phyloP scores from a whole-genome alignment of 306 rosid species.

The Pyrus betulifolia region DNA sequence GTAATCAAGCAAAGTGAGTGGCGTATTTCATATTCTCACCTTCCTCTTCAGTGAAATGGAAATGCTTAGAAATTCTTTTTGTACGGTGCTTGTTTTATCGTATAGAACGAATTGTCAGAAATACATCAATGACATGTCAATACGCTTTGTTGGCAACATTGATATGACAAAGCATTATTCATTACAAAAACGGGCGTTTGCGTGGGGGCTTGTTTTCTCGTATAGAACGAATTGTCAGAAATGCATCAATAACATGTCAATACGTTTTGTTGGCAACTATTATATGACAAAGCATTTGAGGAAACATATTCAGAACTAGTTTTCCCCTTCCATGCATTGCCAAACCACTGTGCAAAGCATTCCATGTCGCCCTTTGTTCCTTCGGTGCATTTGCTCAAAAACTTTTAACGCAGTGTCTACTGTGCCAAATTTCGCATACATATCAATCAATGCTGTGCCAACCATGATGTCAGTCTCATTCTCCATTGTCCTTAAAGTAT shows the following conservation, averaged over 20 bases:
- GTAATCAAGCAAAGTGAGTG: not conserved
- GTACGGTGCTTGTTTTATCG: too few species aligned
- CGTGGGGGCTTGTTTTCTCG: too few species aligned
- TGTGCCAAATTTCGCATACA: slow-evolving; percentile 75
- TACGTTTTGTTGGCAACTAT: too few species aligned
- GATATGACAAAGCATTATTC: too few species aligned
- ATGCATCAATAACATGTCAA: too few species aligned
- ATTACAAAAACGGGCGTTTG: too few species aligned
- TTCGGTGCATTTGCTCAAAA: slow-evolving; percentile 35
- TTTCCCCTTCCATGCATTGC: slow-evolving; percentile 68
- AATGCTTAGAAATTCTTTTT: too few species aligned
- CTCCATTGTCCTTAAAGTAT: slow-evolving; percentile 36
- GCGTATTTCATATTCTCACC: too few species aligned
- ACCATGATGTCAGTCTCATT: slow-evolving; percentile 43
- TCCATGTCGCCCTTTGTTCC: slow-evolving; percentile 66
- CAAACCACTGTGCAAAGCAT: slow-evolving; percentile 66
- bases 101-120: too few species aligned
- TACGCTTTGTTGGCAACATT: too few species aligned
- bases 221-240: too few species aligned
- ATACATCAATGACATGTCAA: too few species aligned
- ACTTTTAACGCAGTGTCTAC: slow-evolving; percentile 33
- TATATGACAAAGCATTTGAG: slow-evolving; percentile 4
- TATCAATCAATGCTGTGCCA: slow-evolving; percentile 59
- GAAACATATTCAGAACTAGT: slow-evolving; percentile 36
- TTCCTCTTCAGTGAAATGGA: not conserved